phyloP scores from a whole-genome alignment of 108 stramenopile species.

The Discostella stelligeroides region DNA sequence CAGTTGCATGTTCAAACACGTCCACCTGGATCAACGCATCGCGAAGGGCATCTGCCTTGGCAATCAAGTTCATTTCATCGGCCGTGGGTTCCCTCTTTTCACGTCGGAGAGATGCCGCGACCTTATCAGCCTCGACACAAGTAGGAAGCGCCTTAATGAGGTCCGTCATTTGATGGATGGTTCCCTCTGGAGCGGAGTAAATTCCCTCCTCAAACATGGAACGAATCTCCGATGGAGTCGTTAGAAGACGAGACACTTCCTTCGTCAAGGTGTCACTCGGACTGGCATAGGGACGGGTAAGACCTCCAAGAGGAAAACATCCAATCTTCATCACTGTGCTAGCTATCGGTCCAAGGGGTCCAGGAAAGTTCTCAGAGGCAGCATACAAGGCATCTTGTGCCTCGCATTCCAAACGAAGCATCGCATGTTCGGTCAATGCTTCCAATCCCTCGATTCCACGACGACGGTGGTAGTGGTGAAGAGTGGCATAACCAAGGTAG shows the following conservation, averaged over 20 bases:
- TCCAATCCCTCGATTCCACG: constrained; percentile 91
- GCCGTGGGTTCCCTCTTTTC: constrained; percentile 93
- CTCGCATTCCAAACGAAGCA: constrained; percentile 91
- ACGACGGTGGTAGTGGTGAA: constrained; percentile 92
- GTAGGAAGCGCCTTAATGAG: constrained; percentile 88
- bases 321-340: constrained; percentile 91
- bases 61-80: constrained; percentile 89
- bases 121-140: constrained; percentile 92
- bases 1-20: constrained; percentile 81
- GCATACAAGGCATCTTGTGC: constrained; percentile 91
- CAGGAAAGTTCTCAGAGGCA: constrained; percentile 97
- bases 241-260: constrained; percentile 91
- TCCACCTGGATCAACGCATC: constrained; percentile 97
- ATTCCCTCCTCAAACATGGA: constrained; percentile 81
- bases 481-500: constrained; percentile 96
- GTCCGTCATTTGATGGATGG: constrained; percentile 85
- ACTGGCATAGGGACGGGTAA: constrained; percentile 84
- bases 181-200: constrained; percentile 87
- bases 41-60: constrained; percentile 93
- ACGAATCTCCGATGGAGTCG: constrained; percentile 83
- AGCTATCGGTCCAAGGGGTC: constrained; percentile 77
- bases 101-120: constrained; percentile 81
- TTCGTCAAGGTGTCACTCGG: constrained; percentile 91
- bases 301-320: constrained; percentile 87
- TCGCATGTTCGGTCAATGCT: constrained; percentile 95